Percentiles rank a stretch among this genome's conserved stretches.
phyloP scores from a whole-genome alignment of 495 filamentous ascomycete genomes.

The Monascus purpureus region DNA sequence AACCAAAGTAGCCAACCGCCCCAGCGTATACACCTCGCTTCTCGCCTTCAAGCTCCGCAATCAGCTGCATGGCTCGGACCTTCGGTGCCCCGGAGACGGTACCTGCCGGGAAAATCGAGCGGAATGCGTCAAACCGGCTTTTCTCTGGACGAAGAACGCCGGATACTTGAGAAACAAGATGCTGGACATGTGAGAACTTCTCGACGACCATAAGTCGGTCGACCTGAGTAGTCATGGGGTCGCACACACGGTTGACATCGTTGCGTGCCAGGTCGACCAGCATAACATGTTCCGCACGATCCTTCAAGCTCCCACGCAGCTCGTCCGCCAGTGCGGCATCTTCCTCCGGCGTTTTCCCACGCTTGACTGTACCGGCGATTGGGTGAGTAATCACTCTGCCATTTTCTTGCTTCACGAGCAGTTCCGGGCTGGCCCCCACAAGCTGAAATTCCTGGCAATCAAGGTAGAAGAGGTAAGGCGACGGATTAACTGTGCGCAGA shows the following conservation, averaged over 20 bases:
- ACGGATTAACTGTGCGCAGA: constrained; percentile 87
- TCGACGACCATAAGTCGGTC: constrained; percentile 94
- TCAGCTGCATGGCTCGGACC: constrained; percentile 91
- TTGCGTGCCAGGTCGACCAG: constrained; percentile 95
- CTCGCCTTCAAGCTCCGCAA: constrained; percentile 85
- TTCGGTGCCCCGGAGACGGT: constrained; percentile 93
- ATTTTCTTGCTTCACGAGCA: constrained; percentile 78
- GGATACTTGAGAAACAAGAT: constrained; percentile 88
- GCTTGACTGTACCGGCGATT: constrained; percentile 87
- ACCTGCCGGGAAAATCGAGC: constrained; percentile 89
- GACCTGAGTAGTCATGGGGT: constrained; percentile 74
- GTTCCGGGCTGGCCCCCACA: constrained; percentile 84
- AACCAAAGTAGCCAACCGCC: constrained; percentile 72
- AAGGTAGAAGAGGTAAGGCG: constrained; percentile 93
- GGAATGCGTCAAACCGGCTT: constrained; percentile 90
- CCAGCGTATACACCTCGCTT: constrained; percentile 93
- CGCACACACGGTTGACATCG: constrained; percentile 91
- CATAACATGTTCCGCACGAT: constrained; percentile 98
- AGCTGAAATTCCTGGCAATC: constrained; percentile 85
- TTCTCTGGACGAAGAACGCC: constrained; percentile 68
- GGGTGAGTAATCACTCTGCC: constrained; percentile 91
- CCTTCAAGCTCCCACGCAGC: constrained; percentile 70
- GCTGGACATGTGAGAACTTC: constrained; percentile 91
- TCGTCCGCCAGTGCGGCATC: constrained; percentile 68
- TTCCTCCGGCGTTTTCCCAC: constrained; percentile 66